Evolutionary conservation across 768 basidiomycete species (phyloP).

Genomic region (Amanita jacksonii): DNA sequence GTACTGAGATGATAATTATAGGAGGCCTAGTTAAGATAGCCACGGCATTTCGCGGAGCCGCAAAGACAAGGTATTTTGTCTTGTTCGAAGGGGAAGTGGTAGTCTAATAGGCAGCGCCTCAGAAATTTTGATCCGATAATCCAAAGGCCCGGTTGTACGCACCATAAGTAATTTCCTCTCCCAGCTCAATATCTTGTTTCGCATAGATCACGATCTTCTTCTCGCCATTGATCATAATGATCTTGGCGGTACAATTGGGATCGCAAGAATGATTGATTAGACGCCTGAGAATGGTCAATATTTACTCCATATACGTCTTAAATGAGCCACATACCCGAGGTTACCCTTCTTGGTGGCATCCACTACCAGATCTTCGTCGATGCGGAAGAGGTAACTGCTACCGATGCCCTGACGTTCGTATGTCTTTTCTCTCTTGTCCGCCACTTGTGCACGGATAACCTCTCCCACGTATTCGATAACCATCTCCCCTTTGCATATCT

Average conservation of each 20-base stretch:
- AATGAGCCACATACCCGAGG: conserved; percentile 65
- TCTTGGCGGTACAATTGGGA: conserved; percentile 87
- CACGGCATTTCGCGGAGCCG: conserved; percentile 84
- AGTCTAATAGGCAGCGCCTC: conserved; percentile 50
- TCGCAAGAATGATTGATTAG: conserved; percentile 99
- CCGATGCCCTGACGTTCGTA: conserved; percentile 98
- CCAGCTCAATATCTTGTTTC: conserved; percentile 90
- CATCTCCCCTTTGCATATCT: conserved; percentile 91
- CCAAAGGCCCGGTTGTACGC: conserved; percentile 17
- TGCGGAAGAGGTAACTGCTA: conserved; percentile 94
- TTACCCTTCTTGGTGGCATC: conserved; percentile 99
- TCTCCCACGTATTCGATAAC: conserved; percentile 99
- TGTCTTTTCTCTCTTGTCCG: conserved; percentile 93
- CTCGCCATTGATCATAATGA: conserved; percentile 83
- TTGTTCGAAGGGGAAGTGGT: conserved; percentile 98
- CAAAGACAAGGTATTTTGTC: conserved; percentile 94
- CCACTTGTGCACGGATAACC: conserved; percentile 89
- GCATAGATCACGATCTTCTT: conserved; percentile 99
- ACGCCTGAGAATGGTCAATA: conserved; percentile 43
- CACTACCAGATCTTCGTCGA: conserved; percentile 96
- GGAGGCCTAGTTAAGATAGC: conserved; percentile 81
- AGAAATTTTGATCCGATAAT: conserved; percentile 1
- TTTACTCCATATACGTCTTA: conserved; percentile 9
- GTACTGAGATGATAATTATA: conserved; percentile 18
- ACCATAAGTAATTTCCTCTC: conserved; percentile 98